phyloP scores from a whole-genome alignment of 2,329 filamentous ascomycete genomes.

The Pseudogymnoascus sp. region DNA sequence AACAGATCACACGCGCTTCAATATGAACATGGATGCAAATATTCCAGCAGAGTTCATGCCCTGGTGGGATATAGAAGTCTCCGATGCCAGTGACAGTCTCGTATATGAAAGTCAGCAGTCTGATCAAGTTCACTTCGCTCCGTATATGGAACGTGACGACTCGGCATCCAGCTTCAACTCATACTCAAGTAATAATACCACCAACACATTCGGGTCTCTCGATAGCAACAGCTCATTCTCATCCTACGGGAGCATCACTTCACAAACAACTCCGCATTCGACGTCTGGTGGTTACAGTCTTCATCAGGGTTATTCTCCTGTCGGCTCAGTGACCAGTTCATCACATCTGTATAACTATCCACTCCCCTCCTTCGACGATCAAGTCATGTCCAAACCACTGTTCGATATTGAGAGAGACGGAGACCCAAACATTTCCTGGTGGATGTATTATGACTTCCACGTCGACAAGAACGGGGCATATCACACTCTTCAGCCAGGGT shows the following conservation, averaged over 20 bases:
- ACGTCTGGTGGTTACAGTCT: not conserved
- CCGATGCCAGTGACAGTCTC: not conserved
- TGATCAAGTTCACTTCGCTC: not conserved
- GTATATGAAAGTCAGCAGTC: not conserved
- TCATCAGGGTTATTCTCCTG: not conserved
- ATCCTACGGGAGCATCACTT: not conserved
- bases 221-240: not conserved
- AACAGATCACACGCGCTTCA: not conserved
- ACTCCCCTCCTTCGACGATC: not conserved
- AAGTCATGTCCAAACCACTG: constrained; percentile 1
- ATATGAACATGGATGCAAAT: not conserved
- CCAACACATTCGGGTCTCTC: not conserved
- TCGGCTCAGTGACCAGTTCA: not conserved
- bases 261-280: not conserved
- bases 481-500: not conserved
- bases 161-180: constrained; percentile 1
- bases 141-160: constrained; percentile 6
- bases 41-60: not conserved
- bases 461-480: constrained; percentile 5
- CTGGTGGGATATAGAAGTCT: not conserved
- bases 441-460: constrained; percentile 10
- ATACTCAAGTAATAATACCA: not conserved
- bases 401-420: constrained; percentile 6
- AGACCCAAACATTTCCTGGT: constrained; percentile 9
- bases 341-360: not conserved